Conservation (phyloP, 1,284 basidiomycete genomes). For the Psilocybe mexicana region DNA sequence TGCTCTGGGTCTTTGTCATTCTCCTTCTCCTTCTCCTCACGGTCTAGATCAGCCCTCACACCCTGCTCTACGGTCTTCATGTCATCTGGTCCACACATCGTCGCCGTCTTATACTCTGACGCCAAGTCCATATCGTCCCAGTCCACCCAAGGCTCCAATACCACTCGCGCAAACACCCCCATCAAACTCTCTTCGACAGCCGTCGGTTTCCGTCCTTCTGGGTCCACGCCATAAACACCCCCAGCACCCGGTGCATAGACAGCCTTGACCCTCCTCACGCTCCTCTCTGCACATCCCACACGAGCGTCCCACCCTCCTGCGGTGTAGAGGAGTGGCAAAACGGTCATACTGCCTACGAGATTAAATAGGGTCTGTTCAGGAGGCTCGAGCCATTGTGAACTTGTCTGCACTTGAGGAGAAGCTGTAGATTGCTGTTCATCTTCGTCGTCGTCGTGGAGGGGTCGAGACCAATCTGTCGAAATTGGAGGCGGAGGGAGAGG, state of each 20-base stretch:
- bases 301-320: slow-evolving; percentile 1
- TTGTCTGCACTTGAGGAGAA: neutral
- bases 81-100: neutral
- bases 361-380: slow-evolving; percentile 18
- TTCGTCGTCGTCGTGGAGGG: neutral
- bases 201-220: neutral
- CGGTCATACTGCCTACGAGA: slow-evolving; percentile 21
- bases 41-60: neutral
- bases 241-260: slow-evolving; percentile 6
- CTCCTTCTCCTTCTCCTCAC: neutral
- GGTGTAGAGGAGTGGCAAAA: slow-evolving; percentile 19
- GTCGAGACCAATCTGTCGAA: neutral
- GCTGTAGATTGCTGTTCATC: neutral
- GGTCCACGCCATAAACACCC: neutral
- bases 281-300: slow-evolving; percentile 20
- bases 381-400: slow-evolving; percentile 16
- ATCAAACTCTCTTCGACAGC: slow-evolving; percentile 20
- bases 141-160: slow-evolving; percentile 22
- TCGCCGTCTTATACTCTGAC: slow-evolving; percentile 6
- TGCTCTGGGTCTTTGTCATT: neutral
- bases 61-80: neutral
- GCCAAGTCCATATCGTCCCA: slow-evolving; percentile 21
- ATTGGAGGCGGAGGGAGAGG: slow-evolving; percentile 1
- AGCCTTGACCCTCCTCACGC: slow-evolving; percentile 20
- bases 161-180: slow-evolving; percentile 19